Evolutionary conservation across 192 early-diverging fungal genomes (phyloP).

Genomic region (Coemansia sp.): DNA sequence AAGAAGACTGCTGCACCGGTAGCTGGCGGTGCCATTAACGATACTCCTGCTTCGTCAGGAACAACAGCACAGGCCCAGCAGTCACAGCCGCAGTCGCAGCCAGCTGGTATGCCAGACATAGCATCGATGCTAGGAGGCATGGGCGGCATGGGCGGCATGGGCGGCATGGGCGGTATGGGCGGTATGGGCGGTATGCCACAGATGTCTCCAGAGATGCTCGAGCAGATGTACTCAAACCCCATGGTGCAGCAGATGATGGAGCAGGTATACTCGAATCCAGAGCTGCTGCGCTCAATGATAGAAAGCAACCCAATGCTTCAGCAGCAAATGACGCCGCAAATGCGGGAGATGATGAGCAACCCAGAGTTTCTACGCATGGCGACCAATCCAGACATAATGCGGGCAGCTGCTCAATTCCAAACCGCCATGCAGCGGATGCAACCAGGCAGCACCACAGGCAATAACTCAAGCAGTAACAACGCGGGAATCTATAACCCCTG

Average conservation of each 20-base stretch:
- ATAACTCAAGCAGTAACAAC: slow-evolving; percentile 9
- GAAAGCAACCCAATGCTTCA: slow-evolving; percentile 78
- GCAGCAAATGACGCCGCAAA: slow-evolving; percentile 74
- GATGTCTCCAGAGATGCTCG: slow-evolving; percentile 64
- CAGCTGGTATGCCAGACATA: slow-evolving; percentile 44
- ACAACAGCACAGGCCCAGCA: neutral
- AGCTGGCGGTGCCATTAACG: slow-evolving; percentile 26
- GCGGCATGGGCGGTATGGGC: slow-evolving; percentile 62
- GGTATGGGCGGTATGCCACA: slow-evolving; percentile 58
- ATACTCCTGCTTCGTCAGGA: slow-evolving; percentile 1
- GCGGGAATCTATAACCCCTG: slow-evolving; percentile 42
- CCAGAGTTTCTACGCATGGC: slow-evolving; percentile 79
- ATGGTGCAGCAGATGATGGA: slow-evolving; percentile 79
- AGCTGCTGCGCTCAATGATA: slow-evolving; percentile 80
- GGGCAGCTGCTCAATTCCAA: slow-evolving; percentile 70
- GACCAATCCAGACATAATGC: slow-evolving; percentile 78
- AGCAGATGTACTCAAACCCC: slow-evolving; percentile 81
- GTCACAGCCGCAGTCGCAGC: neutral
- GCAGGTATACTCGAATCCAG: slow-evolving; percentile 78
- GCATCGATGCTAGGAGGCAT: slow-evolving; percentile 39
- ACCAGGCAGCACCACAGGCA: slow-evolving; percentile 26
- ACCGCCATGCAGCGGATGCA: slow-evolving; percentile 36
- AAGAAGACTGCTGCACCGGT: slow-evolving; percentile 46
- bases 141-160: slow-evolving; percentile 58
- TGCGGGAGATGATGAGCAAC: slow-evolving; percentile 79